A percentile compares a stretch with the other conserved stretches of the same genome.
phyloP scores from a whole-genome alignment of 768 basidiomycete genomes.

The Lactarius hatsudake region DNA sequence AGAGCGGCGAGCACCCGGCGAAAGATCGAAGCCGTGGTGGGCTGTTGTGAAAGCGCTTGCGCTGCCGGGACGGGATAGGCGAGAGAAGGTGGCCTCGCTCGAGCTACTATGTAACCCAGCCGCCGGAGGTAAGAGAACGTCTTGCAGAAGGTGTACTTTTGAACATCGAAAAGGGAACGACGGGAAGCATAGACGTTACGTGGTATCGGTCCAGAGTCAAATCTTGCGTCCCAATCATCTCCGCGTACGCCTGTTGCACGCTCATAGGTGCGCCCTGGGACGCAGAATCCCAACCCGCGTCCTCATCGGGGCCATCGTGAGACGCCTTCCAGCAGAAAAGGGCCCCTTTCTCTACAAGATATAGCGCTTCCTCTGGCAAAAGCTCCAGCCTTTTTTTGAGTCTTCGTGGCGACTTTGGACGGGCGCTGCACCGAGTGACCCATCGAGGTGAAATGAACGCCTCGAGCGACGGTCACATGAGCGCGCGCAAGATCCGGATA shows the following conservation, averaged over 20 bases:
- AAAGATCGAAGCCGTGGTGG: slow-evolving; percentile 34
- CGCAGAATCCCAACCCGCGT: slow-evolving; percentile 39
- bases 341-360: slow-evolving; percentile 87
- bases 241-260: slow-evolving; percentile 84
- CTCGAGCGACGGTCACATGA: slow-evolving; percentile 69
- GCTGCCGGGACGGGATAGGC: slow-evolving; percentile 53
- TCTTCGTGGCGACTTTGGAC: slow-evolving; percentile 39
- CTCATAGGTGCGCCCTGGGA: slow-evolving; percentile 72
- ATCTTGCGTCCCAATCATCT: slow-evolving; percentile 78
- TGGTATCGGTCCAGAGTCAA: slow-evolving; percentile 86
- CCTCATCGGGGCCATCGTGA: slow-evolving; percentile 31
- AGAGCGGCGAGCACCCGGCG: slow-evolving; percentile 36
- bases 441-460: slow-evolving; percentile 79
- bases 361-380: slow-evolving; percentile 92
- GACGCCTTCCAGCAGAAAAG: slow-evolving; percentile 77
- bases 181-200: slow-evolving; percentile 42
- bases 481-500: slow-evolving; percentile 59
- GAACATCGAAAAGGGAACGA: background rate
- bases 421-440: slow-evolving; percentile 72
- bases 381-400: slow-evolving; percentile 74
- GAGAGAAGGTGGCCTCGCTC: slow-evolving; percentile 59
- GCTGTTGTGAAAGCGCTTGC: slow-evolving; percentile 24
- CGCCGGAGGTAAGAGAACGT: slow-evolving; percentile 91
- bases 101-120: slow-evolving; percentile 83
- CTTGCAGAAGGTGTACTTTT: slow-evolving; percentile 41